A percentile compares a stretch with the other conserved stretches of the same genome.
Conservation (phyloP, 2,329 filamentous ascomycete genomes). For the Phoma sp. region DNA sequence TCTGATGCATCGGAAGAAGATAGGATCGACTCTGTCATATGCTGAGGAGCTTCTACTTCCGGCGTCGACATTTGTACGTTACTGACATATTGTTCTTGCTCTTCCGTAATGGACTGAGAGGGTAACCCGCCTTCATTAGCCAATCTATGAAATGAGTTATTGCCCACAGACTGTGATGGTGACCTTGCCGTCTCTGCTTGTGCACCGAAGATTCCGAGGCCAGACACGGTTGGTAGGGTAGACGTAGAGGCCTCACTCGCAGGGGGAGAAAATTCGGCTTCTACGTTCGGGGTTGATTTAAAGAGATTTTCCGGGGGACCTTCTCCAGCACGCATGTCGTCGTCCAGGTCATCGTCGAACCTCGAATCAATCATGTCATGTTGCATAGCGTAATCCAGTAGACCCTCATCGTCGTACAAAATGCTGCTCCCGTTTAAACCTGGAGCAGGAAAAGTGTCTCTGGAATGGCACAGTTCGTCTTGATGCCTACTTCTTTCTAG, state of each 20-base stretch:
- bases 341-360: conserved; percentile 25
- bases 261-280: conserved; percentile 18
- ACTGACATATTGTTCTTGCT: conserved; percentile 7
- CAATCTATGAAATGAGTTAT: conserved; percentile 9
- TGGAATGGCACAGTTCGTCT: conserved; percentile 16
- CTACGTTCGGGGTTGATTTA: conserved; percentile 21
- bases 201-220: conserved; percentile 29
- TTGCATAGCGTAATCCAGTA: conserved; percentile 45
- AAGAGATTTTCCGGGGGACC: conserved; percentile 14
- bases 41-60: conserved; percentile 20
- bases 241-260: conserved; percentile 29
- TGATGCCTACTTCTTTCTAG: conserved; percentile 21
- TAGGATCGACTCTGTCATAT: conserved; percentile 64
- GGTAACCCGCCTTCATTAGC: conserved; percentile 24
- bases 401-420: conserved; percentile 44
- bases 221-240: conserved; percentile 34
- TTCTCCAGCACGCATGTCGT: conserved; percentile 9
- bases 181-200: conserved; percentile 15
- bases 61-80: conserved; percentile 2
- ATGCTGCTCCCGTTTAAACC: conserved; percentile 40
- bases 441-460: conserved; percentile 14
- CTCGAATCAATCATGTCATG: conserved; percentile 39
- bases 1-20: conserved; percentile 83
- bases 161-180: conserved; percentile 17
- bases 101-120: conserved; percentile 21